Evolutionary conservation across 2,329 filamentous ascomycete genomes (phyloP), one percentile per base, ranked within the genome.

Genomic region (Aspergillus hiratsukae): DNA sequence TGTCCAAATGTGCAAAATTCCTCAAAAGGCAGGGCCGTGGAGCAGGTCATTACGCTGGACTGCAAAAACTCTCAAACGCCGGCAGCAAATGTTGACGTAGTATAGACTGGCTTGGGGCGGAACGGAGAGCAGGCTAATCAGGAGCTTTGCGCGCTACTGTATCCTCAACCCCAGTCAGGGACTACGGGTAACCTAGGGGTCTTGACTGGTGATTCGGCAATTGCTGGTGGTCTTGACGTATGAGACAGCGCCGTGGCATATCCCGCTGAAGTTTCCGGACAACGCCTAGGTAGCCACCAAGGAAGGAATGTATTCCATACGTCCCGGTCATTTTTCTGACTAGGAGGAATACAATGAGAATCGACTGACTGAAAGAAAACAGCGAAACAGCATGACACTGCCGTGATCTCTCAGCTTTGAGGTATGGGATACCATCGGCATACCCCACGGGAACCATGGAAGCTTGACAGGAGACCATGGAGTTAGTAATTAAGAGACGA

Each of bases 21-120:
- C 10, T 46, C 21, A 46, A 14, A 14, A 14, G n/a, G 43, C 5
- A 27, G 23, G 43, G 43, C 3, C 9, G 10, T 3, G 43, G 31
- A 17, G 31, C n/a, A 46, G 43, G 19, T 46, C 11, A 46, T 45
- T 23, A 45, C 10, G 10, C 21, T 23, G n/a, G 19, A 10, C 21
- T 8, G 41, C 21, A 45, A 48, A 37, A 23, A 7, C 46, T 37
- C 49, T 48, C 28, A 48, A 48, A 49, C 43, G 52, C 48, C 51
- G 55, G 58, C 60, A 61, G 65, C 43, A 70, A 68, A 70, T 71
- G 59, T 67, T 72, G 69, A 72, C 69, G 63, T 65, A 58, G 66
- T 70, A 57, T 66, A 62, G 54, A 54, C 40, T 48, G 63, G 54
- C 48, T 55, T 53, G 53, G 58, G 60, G 59, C 51, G 53, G 40